A percentile compares a stretch with the other conserved stretches of the same genome.
Evolutionary conservation across 177 flowering plant species (phyloP).

Genomic region (Tripterygium wilfordii): DNA sequence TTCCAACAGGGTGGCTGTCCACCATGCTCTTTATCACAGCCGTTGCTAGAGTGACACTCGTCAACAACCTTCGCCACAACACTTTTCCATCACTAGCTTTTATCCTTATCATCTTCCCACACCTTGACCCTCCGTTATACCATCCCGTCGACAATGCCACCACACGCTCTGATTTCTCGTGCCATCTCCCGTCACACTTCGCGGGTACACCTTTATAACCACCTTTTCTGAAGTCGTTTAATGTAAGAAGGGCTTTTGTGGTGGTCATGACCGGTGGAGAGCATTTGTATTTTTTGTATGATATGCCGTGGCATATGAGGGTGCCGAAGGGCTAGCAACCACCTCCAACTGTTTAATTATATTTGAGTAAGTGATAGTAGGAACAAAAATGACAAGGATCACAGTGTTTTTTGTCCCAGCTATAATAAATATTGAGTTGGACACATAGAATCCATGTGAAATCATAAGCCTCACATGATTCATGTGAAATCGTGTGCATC

Average conservation of each 20-base stretch:
- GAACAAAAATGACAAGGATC: no score
- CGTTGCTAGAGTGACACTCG: constrained; percentile 31
- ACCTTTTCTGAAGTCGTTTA: constrained; percentile 21
- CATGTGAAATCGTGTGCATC: no score
- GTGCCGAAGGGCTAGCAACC: constrained; percentile 15
- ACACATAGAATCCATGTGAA: no score
- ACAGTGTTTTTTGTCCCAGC: no score
- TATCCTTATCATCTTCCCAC: constrained; percentile 28
- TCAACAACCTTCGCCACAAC: constrained; percentile 31
- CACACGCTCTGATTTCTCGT: constrained; percentile 14
- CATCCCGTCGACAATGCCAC: constrained; percentile 50
- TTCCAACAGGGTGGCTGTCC: constrained; percentile 31
- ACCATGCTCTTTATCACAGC: constrained; percentile 42
- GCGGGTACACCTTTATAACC: constrained; percentile 29
- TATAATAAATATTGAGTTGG: no score
- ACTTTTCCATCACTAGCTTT: constrained; percentile 22
- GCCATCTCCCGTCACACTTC: constrained; percentile 25
- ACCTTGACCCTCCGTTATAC: constrained; percentile 25
- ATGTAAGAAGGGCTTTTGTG: constrained; percentile 24
- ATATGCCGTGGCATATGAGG: constrained; percentile 3
- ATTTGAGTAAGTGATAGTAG: no score
- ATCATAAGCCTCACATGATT: no score
- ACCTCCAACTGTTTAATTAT: no score
- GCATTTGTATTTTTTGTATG: constrained; percentile 17
- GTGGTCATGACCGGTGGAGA: constrained; percentile 29